Evolutionary conservation across 305 asterid genomes (phyloP).

Genomic region (Plantago coronopus): DNA sequence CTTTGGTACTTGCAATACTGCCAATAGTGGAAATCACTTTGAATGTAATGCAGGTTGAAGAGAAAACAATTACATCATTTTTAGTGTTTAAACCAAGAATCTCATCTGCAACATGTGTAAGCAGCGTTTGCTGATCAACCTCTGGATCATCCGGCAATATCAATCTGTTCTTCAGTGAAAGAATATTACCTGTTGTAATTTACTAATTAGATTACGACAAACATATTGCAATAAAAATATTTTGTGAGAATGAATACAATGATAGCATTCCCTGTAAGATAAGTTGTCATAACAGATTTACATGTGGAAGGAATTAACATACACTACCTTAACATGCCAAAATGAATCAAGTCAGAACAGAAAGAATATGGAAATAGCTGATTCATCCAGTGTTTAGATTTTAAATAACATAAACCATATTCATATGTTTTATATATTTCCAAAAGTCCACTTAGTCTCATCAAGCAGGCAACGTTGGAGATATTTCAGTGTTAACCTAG

Average conservation of each 20-base stretch:
- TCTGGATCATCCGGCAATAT: slow-evolving; percentile 75
- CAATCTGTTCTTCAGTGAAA: slow-evolving; percentile 68
- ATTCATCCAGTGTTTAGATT: background rate
- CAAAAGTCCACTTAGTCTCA: background rate
- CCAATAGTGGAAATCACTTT: slow-evolving; percentile 8
- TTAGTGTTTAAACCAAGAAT: slow-evolving; percentile 72
- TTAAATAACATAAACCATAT: background rate
- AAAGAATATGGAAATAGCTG: background rate
- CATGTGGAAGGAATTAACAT: background rate
- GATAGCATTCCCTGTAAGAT: background rate
- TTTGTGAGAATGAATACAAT: background rate
- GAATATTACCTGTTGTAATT: slow-evolving; percentile 65
- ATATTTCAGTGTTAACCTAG: background rate
- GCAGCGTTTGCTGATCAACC: slow-evolving; percentile 88
- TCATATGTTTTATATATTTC: background rate
- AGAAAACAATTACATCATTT: slow-evolving; percentile 45
- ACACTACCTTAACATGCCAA: background rate
- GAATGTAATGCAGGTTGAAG: slow-evolving; percentile 5
- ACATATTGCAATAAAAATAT: slow-evolving; percentile 2
- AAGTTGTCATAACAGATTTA: background rate
- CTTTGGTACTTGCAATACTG: background rate
- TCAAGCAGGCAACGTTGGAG: background rate
- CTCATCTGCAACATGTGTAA: slow-evolving; percentile 84
- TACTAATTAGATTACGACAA: background rate
- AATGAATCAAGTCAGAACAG: background rate